Base-by-base conservation (phyloP, 2,329 filamentous ascomycete species). In the Trichoderma lentiforme region DNA sequence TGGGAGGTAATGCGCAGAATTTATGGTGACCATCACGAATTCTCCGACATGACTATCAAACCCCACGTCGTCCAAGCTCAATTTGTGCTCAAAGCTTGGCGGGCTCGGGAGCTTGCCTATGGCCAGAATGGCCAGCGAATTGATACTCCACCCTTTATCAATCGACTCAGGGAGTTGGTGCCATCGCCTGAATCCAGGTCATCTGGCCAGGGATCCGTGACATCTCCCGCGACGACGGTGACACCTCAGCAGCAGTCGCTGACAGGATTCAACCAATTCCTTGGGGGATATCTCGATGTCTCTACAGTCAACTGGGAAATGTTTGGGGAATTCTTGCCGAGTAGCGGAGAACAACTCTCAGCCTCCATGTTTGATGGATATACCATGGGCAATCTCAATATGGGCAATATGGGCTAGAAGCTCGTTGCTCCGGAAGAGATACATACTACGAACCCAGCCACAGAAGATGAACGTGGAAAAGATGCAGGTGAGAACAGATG, bases 61-160 rank as follows among this genome's bases (percentile, higher is more conserved):
- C 77, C 80, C 14, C 82, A 87, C 72, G 75, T 80, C 2, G 80
- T 82, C 1, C 82, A 88, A 24, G 87, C 84, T 3, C 80, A 84
- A 24, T 84, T 85, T 57, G 81, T 85, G 4, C 79, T 89, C 71
- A 85, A 84, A 74, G 87, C 85, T 0, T 90, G 88, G 88, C 83
- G 80, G 72, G 80, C 78, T n/a, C 84, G 87, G 12, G 85, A 87
- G 74, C 80, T 80, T 36, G 78, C 82, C 0, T 78, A 86, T 15
- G 73, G 75, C 3, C 77, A 82, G 57, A 75, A 77, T 4, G 85
- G 85, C 1, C 76, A 78, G 21, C 66, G 76, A 1, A 79, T 85
- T 15, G 79, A 84, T 18, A 81, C 80, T 18, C 87, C 87, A 0
- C 74, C 74, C 4, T 89, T 83, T 61, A 82, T 90, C 47, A 75